Evolutionary conservation across 805 yeast species (phyloP).

Genomic region (Suhomyces sp.): DNA sequence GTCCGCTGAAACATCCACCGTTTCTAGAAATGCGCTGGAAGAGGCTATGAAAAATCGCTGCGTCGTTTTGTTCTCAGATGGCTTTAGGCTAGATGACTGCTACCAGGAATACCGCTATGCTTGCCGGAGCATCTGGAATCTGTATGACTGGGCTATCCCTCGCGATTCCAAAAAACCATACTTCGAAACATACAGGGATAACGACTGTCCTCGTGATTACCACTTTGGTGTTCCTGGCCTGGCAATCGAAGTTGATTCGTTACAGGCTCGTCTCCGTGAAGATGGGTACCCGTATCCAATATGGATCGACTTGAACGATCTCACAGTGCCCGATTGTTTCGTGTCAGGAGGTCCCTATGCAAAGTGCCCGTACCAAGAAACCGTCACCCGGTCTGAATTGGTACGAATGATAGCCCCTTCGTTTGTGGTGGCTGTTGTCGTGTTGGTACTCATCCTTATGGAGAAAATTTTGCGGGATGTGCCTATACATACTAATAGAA

Average conservation of each 20-base stretch:
- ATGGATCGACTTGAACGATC: conserved; percentile 84
- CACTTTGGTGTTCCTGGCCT: conserved; percentile 32
- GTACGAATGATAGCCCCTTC: conserved; percentile 66
- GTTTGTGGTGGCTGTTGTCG: conserved; percentile 51
- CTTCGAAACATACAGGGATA: conserved; percentile 37
- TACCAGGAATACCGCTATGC: conserved; percentile 49
- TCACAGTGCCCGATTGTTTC: conserved; percentile 76
- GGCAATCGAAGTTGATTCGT: conserved; percentile 33
- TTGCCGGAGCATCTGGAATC: conserved; percentile 47
- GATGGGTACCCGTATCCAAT: conserved; percentile 34
- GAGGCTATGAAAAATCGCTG: conserved; percentile 37
- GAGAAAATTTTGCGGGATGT: conserved; percentile 54
- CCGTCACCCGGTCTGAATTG: conserved; percentile 53
- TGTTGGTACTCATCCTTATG: conserved; percentile 49
- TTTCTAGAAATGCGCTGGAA: background rate
- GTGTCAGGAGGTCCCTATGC: conserved; percentile 79
- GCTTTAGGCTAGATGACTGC: conserved; percentile 72
- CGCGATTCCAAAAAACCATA: conserved; percentile 29
- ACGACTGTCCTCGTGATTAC: conserved; percentile 34
- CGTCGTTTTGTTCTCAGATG: conserved; percentile 37
- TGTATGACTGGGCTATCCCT: conserved; percentile 42
- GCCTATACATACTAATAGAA: conserved; percentile 71
- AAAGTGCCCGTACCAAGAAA: conserved; percentile 69
- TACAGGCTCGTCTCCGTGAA: conserved; percentile 25
- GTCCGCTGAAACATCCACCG: background rate